Evolutionary conservation across 345 rosid genomes (phyloP), one percentile per base, ranked within the genome.

Genomic region (Mallotus nudiflorus): DNA sequence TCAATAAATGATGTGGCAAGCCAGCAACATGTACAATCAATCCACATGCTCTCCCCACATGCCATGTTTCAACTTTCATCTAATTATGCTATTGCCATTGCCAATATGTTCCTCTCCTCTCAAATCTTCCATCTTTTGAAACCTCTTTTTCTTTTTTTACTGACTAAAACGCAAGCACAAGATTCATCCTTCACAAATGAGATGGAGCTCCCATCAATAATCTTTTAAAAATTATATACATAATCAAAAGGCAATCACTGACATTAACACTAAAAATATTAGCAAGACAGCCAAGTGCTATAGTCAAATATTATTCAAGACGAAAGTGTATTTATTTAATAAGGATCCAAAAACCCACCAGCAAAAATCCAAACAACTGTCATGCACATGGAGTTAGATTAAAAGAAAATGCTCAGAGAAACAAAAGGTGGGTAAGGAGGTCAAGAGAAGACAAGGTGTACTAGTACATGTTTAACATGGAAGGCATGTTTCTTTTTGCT

Each of bases 31-130:
- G 56, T 24, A 2, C 19, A 35, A 52, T 20, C 61, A 67, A 24
- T 39, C 62, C 59, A 53, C 51, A 20, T 66, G 60, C 5, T 52
- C 9, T 37, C 9, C 53, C 67, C 67, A 64, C 54, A 25, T 63
- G 67, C 28, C 70, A 51, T 52, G 60, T 66, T 66, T 50, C 46
- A 5, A n/a, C 69, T n/a, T 49, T 66, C 6, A 49, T 33, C n/a
- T 29, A 14, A 55, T 6, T 25, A n/a, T 51, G 37, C 56, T 6
- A 16, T 45, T 64, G 18, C 19, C 16, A 10, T 20, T 14, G 27
- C 19, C 48, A 44, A 39, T 13, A 4, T 22, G 3, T 39, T n/a
- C 5, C 11, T 25, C 20, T 25, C n/a, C 5, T 10, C 13, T 42
- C 29, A 40, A 1, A 44, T 42, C 5, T 31, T 59, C 13, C 39